Percentiles rank a stretch among this genome's conserved stretches.
Evolutionary conservation across 805 yeast species (phyloP).

Genomic region (Yamadazyma scolyti): DNA sequence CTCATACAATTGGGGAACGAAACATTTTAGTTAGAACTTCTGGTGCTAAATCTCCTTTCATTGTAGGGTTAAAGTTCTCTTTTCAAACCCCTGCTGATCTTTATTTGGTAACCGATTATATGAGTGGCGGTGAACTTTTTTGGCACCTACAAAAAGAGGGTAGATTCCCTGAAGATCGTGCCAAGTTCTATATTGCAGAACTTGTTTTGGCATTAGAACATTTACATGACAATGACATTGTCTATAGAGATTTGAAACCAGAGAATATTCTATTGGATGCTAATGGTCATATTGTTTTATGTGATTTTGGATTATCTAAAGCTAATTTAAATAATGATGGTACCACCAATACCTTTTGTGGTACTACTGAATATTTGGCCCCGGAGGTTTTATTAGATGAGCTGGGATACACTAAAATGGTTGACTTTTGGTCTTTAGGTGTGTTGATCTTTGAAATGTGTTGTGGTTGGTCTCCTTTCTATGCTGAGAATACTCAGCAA

Average conservation of each 20-base stretch:
- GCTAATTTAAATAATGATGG: constrained; percentile 83
- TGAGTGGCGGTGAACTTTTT: constrained; percentile 97
- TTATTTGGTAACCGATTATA: constrained; percentile 91
- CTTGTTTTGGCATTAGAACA: constrained; percentile 90
- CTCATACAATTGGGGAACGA: constrained; percentile 97
- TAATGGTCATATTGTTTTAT: constrained; percentile 93
- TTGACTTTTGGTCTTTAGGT: constrained; percentile 97
- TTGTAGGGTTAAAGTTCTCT: constrained; percentile 92
- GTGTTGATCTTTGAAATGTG: constrained; percentile 98
- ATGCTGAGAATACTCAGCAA: constrained; percentile 96
- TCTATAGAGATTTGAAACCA: constrained; percentile 95
- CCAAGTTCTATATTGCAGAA: constrained; percentile 96
- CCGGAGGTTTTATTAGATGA: constrained; percentile 96
- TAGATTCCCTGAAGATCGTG: constrained; percentile 86
- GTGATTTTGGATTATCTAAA: constrained; percentile 96
- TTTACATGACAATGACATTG: constrained; percentile 91
- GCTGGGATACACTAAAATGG: constrained; percentile 97
- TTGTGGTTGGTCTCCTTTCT: constrained; percentile 99
- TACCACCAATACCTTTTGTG: constrained; percentile 96
- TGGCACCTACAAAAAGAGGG: constrained; percentile 98
- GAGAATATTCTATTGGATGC: constrained; percentile 95
- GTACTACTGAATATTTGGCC: constrained; percentile 96
- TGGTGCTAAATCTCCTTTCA: constrained; percentile 83
- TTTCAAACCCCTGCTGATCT: constrained; percentile 94
- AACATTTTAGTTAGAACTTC: constrained; percentile 92